phyloP scores from a whole-genome alignment of 306 rosid species.

The Cicer yamashitae region DNA sequence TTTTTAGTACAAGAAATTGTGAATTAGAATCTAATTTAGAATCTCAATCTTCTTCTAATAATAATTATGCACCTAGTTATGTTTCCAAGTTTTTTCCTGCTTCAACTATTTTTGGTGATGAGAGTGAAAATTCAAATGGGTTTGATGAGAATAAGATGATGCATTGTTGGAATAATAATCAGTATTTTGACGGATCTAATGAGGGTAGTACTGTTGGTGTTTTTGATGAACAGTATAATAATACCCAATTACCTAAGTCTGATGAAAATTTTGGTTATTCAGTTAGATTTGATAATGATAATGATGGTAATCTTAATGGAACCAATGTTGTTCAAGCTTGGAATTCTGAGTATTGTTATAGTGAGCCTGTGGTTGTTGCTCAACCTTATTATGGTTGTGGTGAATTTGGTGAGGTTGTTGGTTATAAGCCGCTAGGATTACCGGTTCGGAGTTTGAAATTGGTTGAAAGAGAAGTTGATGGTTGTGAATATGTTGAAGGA shows the following conservation, averaged over 20 bases:
- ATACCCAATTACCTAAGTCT: constrained; percentile 46
- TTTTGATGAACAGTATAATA: constrained; percentile 60
- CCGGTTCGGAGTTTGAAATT: constrained; percentile 83
- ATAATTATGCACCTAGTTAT: constrained; percentile 49
- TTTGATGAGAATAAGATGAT: constrained; percentile 56
- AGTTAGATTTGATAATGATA: constrained; percentile 45
- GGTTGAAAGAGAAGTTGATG: constrained; percentile 48
- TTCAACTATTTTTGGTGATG: constrained; percentile 64
- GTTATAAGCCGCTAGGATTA: constrained; percentile 70
- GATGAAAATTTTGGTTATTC: constrained; percentile 45
- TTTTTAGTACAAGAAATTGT: constrained; percentile 70
- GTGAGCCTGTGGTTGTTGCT: constrained; percentile 67
- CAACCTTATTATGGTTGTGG: constrained; percentile 57
- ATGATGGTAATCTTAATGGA: constrained; percentile 41
- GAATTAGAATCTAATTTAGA: constrained; percentile 58
- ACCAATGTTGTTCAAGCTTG: constrained; percentile 66
- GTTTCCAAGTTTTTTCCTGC: constrained; percentile 71
- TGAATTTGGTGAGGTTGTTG: constrained; percentile 53
- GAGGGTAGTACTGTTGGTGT: constrained; percentile 46
- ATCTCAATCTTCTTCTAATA: constrained; percentile 42
- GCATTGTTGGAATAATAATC: constrained; percentile 55
- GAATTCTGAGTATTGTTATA: constrained; percentile 70
- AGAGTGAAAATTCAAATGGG: constrained; percentile 51
- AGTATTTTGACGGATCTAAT: constrained; percentile 49
- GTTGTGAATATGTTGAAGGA: constrained; percentile 48